These are phyloP conservation scores for Edaphochlamys debaryana DNA, from an alignment of 139 green algal species.

Conservation along the genomic window DNA sequence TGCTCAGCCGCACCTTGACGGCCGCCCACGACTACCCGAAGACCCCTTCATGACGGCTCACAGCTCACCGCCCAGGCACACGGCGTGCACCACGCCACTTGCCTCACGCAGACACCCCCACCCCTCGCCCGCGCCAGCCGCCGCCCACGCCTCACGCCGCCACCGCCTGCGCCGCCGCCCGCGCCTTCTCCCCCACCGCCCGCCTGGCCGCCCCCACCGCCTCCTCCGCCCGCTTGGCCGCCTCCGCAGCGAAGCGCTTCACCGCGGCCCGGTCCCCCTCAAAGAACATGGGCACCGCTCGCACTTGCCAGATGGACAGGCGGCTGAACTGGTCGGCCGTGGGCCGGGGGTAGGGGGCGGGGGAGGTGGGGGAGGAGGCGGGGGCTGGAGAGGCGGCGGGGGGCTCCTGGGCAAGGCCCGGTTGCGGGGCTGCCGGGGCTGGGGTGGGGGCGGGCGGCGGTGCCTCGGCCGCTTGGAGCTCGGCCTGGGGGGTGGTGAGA, in stretches of 20 bases:
- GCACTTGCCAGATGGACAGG: conserved; percentile 60
- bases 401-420: background rate
- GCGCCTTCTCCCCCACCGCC: no score
- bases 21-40: no score
- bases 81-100: no score
- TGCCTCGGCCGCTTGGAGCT: background rate
- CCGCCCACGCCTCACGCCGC: no score
- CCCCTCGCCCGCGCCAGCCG: no score
- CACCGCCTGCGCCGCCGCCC: no score
- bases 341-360: background rate
- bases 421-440: background rate
- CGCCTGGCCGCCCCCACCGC: no score
- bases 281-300: conserved; percentile 58
- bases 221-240: conserved; percentile 6
- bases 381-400: no score
- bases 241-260: conserved; percentile 60
- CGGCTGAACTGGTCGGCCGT: conserved; percentile 6
- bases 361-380: background rate
- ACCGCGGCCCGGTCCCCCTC: conserved; percentile 47
- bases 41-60: no score
- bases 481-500: background rate
- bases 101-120: no score
- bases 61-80: no score
- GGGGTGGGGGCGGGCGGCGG: background rate
- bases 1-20: no score